Base-by-base conservation (phyloP, 176 grass and related monocot species). In the Oryza punctata region DNA sequence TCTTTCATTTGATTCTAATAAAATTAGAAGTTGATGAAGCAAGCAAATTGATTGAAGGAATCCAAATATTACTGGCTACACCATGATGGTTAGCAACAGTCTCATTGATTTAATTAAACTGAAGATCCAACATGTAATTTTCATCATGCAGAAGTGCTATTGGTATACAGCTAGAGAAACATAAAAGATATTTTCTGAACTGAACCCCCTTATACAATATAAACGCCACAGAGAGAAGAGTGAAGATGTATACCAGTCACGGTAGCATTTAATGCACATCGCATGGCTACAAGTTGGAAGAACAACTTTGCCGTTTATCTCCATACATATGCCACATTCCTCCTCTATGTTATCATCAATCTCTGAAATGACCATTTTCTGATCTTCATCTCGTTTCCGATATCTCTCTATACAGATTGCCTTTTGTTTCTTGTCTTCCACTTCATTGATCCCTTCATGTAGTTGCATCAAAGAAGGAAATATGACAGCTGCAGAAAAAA, bases 301-400 rank as follows among this genome's bases (percentile, higher is more conserved):
- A 38, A 97, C 90, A 79, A 93, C 90, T 85, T 91, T 94, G 84
- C 35, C 28, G 52, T 85, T 94, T 59, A 82, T 91, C 70, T 97
- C 95, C 95, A 94, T 94, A 81, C 95, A 97, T 91, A 97, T 97
- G 54, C 85, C 90, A 89, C 95, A 97, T 88, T 97, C 95, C 68
- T 97, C 95, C 68, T 97, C 95, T 85, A 88, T 91, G 78, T 88
- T 88, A 85, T 87, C 90, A 81, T 94, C 92, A 76, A 94, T 90
- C 85, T 97, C 95, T 65, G 92, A 91, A 57, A 85, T 78, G 41
- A 83, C 81, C 63, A 69, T 86, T 71, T 72, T 87, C 50, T 91
- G 85, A 80, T 92, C 81, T 28, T 91, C 92, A 37, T 89, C 92
- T 86, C 75, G 89, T 65, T 68, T 90, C 63, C 68, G 88, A 37